Conservation (phyloP, 1,284 basidiomycete species). For the Athelia psychrophila region DNA sequence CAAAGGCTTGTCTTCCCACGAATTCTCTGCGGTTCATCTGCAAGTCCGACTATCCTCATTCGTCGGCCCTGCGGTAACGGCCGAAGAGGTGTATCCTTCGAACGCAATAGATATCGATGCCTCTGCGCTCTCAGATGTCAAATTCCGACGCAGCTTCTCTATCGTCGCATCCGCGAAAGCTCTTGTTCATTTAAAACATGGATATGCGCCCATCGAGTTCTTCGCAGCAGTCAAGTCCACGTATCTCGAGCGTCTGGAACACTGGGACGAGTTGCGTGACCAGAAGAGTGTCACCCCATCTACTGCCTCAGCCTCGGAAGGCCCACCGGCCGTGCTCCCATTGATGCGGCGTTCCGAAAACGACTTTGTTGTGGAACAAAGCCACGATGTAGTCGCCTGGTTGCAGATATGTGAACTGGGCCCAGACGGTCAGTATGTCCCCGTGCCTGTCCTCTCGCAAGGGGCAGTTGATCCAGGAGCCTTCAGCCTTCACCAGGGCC, state of each 20-base stretch:
- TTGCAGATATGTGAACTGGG: conserved; percentile 87
- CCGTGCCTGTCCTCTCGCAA: conserved; percentile 81
- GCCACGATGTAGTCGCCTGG: conserved; percentile 87
- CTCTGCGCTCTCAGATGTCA: conserved; percentile 73
- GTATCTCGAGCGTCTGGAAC: conserved; percentile 84
- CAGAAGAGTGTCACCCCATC: conserved; percentile 43
- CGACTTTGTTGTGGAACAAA: conserved; percentile 87
- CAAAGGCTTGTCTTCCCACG: conserved; percentile 83
- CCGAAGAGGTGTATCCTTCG: conserved; percentile 85
- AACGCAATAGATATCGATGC: conserved; percentile 69
- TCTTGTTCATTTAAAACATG: conserved; percentile 65
- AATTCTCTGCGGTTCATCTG: conserved; percentile 81
- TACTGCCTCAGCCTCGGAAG: conserved; percentile 29
- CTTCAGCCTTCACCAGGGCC: conserved; percentile 89
- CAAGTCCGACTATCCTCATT: conserved; percentile 84
- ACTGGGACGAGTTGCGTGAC: conserved; percentile 89
- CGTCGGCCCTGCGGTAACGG: conserved; percentile 62
- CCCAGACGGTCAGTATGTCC: conserved; percentile 79
- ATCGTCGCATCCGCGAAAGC: conserved; percentile 76
- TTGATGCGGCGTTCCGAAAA: conserved; percentile 89
- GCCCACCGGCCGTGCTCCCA: conserved; percentile 42
- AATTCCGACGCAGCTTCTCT: conserved; percentile 78
- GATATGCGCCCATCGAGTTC: conserved; percentile 85
- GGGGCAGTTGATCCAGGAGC: conserved; percentile 82
- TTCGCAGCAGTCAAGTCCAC: conserved; percentile 79